Evolutionary conservation across 306 rosid genomes (phyloP).

Genomic region (Adenanthera pavonina): DNA sequence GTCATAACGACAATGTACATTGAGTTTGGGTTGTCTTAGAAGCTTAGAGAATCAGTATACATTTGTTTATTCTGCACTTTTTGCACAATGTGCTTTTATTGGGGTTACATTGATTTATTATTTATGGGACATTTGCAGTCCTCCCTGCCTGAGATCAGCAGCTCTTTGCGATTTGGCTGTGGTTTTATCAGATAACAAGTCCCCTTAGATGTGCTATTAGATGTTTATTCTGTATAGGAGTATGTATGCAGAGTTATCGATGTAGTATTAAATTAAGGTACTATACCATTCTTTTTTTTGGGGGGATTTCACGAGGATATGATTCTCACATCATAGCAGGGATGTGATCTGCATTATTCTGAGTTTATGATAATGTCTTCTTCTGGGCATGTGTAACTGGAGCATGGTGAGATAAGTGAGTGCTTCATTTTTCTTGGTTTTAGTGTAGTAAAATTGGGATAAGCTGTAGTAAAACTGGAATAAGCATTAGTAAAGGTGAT

Average conservation of each 20-base stretch:
- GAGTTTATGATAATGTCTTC: not conserved
- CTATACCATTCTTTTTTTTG: not conserved
- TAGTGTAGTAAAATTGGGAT: not conserved
- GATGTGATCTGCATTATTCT: not conserved
- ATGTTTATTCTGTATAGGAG: not conserved
- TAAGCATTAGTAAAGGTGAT: not conserved
- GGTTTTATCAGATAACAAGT: not conserved
- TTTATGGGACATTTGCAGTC: not conserved
- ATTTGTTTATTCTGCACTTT: not conserved
- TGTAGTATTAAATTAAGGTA: not conserved
- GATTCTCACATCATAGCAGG: not conserved
- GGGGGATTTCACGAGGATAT: not conserved
- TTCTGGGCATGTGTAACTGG: constrained; percentile 23
- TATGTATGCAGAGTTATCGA: not conserved
- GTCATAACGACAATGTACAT: not conserved
- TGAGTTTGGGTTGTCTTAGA: not conserved
- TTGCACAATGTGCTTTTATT: not conserved
- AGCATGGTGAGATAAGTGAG: not conserved
- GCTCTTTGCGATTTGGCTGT: not conserved
- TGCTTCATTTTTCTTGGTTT: constrained; percentile 22
- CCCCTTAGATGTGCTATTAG: not conserved
- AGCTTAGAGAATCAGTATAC: not conserved
- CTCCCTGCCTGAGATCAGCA: not conserved
- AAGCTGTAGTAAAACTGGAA: not conserved
- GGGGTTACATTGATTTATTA: not conserved